Evolutionary conservation across 495 filamentous ascomycete genomes (phyloP).

Genomic region (Stereocaulon alpinum): DNA sequence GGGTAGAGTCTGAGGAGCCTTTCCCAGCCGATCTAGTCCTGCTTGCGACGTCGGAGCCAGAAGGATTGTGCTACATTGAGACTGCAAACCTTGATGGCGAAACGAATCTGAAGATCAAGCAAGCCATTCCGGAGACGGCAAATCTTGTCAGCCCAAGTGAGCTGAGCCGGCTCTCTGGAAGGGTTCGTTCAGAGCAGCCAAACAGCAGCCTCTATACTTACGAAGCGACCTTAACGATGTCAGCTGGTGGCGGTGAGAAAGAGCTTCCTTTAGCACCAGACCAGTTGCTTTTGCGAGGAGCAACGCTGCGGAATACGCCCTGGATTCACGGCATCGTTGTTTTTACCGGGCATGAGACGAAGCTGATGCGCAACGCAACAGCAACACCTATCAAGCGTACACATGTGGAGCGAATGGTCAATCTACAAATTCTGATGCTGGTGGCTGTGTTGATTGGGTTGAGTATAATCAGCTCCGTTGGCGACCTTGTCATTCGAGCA

Average conservation of each 20-base stretch:
- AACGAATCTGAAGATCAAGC: slow-evolving; percentile 98
- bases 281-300: slow-evolving; percentile 81
- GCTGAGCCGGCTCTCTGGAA: slow-evolving; percentile 75
- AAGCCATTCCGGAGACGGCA: slow-evolving; percentile 89
- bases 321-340: slow-evolving; percentile 97
- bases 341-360: slow-evolving; percentile 97
- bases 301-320: slow-evolving; percentile 90
- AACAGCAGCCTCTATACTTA: slow-evolving; percentile 99
- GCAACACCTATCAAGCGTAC: slow-evolving; percentile 97
- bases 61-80: slow-evolving; percentile 98
- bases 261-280: slow-evolving; percentile 75
- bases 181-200: slow-evolving; percentile 87
- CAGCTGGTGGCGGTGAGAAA: slow-evolving; percentile 89
- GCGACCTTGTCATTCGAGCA: slow-evolving; percentile 71
- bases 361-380: slow-evolving; percentile 97
- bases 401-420: slow-evolving; percentile 85
- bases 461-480: slow-evolving; percentile 80
- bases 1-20: slow-evolving; percentile 89
- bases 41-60: slow-evolving; percentile 89
- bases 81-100: slow-evolving; percentile 97
- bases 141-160: slow-evolving; percentile 79
- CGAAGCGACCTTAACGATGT: slow-evolving; percentile 90
- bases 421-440: slow-evolving; percentile 84
- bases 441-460: slow-evolving; percentile 73
- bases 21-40: slow-evolving; percentile 93